phyloP scores from a whole-genome alignment of 1,284 basidiomycete genomes.

The Xanthoconium separans region DNA sequence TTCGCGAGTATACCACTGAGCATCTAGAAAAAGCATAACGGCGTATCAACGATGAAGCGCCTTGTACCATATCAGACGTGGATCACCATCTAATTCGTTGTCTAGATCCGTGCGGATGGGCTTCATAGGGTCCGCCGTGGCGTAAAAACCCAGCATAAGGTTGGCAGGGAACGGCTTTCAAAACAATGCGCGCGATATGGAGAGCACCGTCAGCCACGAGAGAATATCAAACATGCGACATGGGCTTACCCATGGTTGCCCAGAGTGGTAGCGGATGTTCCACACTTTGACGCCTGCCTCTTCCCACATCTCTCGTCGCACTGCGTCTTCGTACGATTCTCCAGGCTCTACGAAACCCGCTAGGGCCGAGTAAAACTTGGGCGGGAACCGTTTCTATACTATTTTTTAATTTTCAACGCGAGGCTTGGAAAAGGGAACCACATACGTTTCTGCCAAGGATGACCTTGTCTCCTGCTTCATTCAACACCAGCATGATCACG shows the following conservation, averaged over 20 bases:
- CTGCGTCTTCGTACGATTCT: constrained; percentile 95
- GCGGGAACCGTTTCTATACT: constrained; percentile 62
- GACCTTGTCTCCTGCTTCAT: constrained; percentile 75
- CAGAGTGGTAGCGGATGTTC: constrained; percentile 84
- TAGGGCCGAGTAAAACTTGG: constrained; percentile 80
- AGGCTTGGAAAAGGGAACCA: not conserved
- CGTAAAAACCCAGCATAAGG: constrained; percentile 90
- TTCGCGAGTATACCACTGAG: constrained; percentile 81
- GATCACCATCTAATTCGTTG: constrained; percentile 87
- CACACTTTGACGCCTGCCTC: constrained; percentile 89
- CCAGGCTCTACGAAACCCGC: constrained; percentile 93
- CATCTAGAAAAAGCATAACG: constrained; percentile 56
- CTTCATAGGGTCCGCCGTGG: constrained; percentile 69
- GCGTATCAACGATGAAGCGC: constrained; percentile 2
- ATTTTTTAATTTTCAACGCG: not conserved
- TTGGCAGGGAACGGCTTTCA: constrained; percentile 82
- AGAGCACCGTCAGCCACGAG: not conserved
- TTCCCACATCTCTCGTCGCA: constrained; percentile 91
- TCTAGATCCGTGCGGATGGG: constrained; percentile 87
- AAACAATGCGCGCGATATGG: not conserved
- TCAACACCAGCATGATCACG: constrained; percentile 89
- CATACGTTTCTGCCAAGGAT: constrained; percentile 84
- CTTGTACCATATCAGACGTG: not conserved
- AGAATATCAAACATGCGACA: not conserved
- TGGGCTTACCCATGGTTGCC: constrained; percentile 74